Evolutionary conservation across 306 rosid genomes (phyloP), one percentile per base, ranked within the genome.

Genomic region (Rosa rugosa): DNA sequence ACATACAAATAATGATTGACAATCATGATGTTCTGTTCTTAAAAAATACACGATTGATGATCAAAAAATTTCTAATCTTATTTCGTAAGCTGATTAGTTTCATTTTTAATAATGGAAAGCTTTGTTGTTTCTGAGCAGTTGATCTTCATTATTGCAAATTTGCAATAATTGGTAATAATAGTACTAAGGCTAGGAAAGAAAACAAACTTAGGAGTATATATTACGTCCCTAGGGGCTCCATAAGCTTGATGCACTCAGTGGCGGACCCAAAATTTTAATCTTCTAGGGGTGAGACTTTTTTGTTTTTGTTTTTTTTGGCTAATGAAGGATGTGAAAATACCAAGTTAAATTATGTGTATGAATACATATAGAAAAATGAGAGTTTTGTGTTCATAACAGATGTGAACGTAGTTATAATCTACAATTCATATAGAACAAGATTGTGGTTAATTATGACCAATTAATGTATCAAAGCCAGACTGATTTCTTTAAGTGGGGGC

Each of bases 81-180:
- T 31, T 27, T 54, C 0, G 0, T 4, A 6, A 56, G 5, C 38
- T 20, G 36, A 31, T 78, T 2, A 45, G 47, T 12, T 27, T 17
- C 12, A 12, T 3, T n/a, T 34, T 8, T 3, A 40, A 8, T 5
- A 62, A 34, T 63, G 34, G 65, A 22, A 49, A 8, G 42, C 66
- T 8, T 50, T 22, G 51, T 31, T 47, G 13, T 65, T 66, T 67
- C 17, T 27, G 8, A 49, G 17, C 46, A 50, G 16, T 27, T 23
- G 42, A 47, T 18, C 27, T 34, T 44, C 47, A 12, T 77, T n/a
- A 13, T 22, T 36, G 53, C 14, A 0, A 25, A n/a, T 7, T 20
- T 56, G 62, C n/a, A 40, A 72, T 74, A 68, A 80, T 64, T 69
- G 56, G 16, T 12, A 73, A 66, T 74, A 27, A 66, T 80, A 1